phyloP scores from a whole-genome alignment of 73 alveolate genomes.

The Loxodes magnus region DNA sequence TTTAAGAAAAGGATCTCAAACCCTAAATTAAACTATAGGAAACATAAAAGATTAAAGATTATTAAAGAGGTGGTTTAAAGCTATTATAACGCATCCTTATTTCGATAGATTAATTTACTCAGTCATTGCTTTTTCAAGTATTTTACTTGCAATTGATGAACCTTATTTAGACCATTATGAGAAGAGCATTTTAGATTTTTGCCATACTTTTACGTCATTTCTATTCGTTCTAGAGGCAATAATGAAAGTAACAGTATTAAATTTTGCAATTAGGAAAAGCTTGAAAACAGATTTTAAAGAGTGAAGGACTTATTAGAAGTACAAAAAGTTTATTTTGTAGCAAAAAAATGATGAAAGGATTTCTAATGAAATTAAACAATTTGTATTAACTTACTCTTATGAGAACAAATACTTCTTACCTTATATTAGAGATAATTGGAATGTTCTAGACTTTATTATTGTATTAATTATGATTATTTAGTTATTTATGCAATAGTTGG shows the following conservation, averaged over 20 bases:
- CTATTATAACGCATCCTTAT: slow-evolving; percentile 17
- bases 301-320: too few relatives aligned
- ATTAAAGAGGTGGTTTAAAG: slow-evolving; percentile 18
- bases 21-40: too few relatives aligned
- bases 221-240: slow-evolving; percentile 26
- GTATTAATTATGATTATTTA: slow-evolving; percentile 21
- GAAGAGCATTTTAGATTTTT: not conserved
- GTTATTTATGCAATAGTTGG: slow-evolving; percentile 17
- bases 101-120: slow-evolving; percentile 36
- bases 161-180: slow-evolving; percentile 21
- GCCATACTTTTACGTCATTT: too few relatives aligned
- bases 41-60: too few relatives aligned
- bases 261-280: slow-evolving; percentile 15
- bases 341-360: too few relatives aligned
- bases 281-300: too few relatives aligned
- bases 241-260: slow-evolving; percentile 23
- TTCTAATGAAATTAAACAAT: too few relatives aligned
- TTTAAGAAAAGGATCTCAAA: too few relatives aligned
- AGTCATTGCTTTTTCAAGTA: slow-evolving; percentile 25
- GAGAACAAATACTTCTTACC: too few relatives aligned
- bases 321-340: too few relatives aligned
- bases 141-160: slow-evolving; percentile 35
- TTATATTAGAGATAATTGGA: slow-evolving; percentile 31
- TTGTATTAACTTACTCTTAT: too few relatives aligned
- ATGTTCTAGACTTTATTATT: slow-evolving; percentile 30